Percentiles rank a stretch among this genome's conserved stretches.
Evolutionary conservation across 1,139 yeast genomes (phyloP).

Genomic region (Hyphopichia pseudoburtonii): DNA sequence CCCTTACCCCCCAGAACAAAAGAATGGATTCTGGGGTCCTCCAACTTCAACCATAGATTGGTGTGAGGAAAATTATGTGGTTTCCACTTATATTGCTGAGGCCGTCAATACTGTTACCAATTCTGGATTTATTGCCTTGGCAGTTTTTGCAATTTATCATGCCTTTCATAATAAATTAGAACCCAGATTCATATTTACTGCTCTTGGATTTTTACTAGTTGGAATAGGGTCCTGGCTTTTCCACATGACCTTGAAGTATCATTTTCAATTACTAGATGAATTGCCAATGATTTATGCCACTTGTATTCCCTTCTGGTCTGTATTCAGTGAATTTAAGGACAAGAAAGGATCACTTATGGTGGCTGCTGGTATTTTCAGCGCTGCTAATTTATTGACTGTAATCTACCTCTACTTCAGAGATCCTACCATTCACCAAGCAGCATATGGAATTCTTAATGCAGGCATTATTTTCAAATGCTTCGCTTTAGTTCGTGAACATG

Average conservation of each 20-base stretch:
- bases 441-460: conserved; percentile 65
- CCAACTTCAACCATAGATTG: conserved; percentile 81
- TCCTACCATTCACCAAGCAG: conserved; percentile 86
- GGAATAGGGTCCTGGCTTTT: conserved; percentile 94
- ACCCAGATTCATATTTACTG: conserved; percentile 64
- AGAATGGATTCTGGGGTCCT: conserved; percentile 47
- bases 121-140: conserved; percentile 64
- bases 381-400: conserved; percentile 56
- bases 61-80: conserved; percentile 95
- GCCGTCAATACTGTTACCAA: conserved; percentile 81
- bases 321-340: conserved; percentile 64
- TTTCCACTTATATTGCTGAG: conserved; percentile 84
- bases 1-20: conserved; percentile 46
- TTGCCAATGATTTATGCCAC: conserved; percentile 98
- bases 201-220: conserved; percentile 79
- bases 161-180: conserved; percentile 65
- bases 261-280: conserved; percentile 89
- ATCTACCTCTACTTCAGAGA: conserved; percentile 69
- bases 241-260: conserved; percentile 91
- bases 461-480: conserved; percentile 60
- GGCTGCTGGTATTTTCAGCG: conserved; percentile 55
- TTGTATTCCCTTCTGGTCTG: conserved; percentile 90
- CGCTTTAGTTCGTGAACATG: conserved; percentile 49
- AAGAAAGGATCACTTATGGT: conserved; percentile 40
- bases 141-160: conserved; percentile 63